A percentile compares a stretch with the other conserved stretches of the same genome.
phyloP scores from a whole-genome alignment of 495 filamentous ascomycete genomes.

The Aspergillus heteromorphus region DNA sequence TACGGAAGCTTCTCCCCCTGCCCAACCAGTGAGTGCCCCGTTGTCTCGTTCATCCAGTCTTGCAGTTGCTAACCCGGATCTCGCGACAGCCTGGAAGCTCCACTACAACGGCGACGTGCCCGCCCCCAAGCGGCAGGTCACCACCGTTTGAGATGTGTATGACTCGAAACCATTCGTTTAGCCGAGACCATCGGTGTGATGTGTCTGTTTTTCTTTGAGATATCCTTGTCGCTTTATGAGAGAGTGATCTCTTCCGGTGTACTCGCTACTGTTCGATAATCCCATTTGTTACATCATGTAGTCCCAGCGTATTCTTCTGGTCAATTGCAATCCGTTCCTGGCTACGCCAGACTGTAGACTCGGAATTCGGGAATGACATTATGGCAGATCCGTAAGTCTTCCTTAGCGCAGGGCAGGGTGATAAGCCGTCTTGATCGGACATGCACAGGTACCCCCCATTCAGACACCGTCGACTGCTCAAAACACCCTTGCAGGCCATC shows the following conservation, averaged over 20 bases:
- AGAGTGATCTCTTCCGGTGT: neutral
- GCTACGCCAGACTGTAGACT: too few species aligned
- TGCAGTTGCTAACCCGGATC: constrained; percentile 10
- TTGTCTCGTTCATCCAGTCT: neutral
- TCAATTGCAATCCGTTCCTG: too few species aligned
- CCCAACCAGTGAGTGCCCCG: constrained; percentile 55
- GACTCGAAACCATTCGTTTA: neutral
- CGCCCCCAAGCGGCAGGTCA: constrained; percentile 13
- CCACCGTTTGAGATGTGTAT: neutral
- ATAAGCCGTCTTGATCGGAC: too few species aligned
- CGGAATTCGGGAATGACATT: too few species aligned
- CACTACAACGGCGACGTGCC: constrained; percentile 39
- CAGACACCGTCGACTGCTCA: too few species aligned
- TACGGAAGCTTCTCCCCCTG: constrained; percentile 67
- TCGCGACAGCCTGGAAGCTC: constrained; percentile 34
- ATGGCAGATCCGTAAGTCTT: too few species aligned
- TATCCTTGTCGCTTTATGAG: neutral
- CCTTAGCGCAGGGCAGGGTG: too few species aligned
- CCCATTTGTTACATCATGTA: too few species aligned
- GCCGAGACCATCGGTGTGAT: neutral
- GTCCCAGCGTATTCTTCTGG: too few species aligned
- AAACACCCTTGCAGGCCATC: too few species aligned
- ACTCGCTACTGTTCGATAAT: too few species aligned
- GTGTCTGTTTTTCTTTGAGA: neutral
- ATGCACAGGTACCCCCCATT: too few species aligned